Conservation (phyloP, 306 rosid genomes). For the Prunus mongolica region DNA sequence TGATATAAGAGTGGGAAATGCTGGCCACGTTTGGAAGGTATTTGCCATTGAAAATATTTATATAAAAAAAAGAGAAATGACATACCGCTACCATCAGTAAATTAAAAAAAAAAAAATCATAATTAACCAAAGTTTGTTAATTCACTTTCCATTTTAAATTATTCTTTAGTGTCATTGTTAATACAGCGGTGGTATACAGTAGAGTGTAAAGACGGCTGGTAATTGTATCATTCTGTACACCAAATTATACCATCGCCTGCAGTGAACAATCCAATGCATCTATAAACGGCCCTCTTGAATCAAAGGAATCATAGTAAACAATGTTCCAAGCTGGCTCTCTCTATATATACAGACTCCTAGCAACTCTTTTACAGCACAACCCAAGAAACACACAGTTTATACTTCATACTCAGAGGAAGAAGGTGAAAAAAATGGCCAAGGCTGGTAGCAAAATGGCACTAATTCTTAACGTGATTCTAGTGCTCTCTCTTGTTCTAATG, state of each 20-base stretch:
- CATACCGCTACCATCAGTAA: too few relatives aligned
- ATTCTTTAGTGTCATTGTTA: neutral
- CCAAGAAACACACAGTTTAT: neutral
- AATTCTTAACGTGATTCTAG: neutral
- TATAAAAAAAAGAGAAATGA: too few relatives aligned
- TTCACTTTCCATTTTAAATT: too few relatives aligned
- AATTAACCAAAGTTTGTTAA: neutral
- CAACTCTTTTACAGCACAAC: neutral
- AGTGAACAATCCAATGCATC: too few relatives aligned
- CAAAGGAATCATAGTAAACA: neutral
- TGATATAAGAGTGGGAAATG: too few relatives aligned
- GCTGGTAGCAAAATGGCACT: neutral
- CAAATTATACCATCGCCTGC: neutral
- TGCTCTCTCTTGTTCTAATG: slow-evolving; percentile 5
- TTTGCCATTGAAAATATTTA: too few relatives aligned
- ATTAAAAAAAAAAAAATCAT: too few relatives aligned
- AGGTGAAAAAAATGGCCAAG: neutral
- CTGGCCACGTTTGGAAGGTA: too few relatives aligned
- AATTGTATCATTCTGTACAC: neutral
- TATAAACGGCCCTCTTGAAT: neutral
- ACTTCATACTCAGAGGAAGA: neutral
- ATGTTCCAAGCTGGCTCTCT: neutral
- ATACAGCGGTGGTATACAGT: too few relatives aligned
- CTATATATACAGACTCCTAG: neutral
- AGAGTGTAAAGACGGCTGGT: neutral